Conservation (phyloP, 345 rosid genomes). For the Kernera saxatilis region DNA sequence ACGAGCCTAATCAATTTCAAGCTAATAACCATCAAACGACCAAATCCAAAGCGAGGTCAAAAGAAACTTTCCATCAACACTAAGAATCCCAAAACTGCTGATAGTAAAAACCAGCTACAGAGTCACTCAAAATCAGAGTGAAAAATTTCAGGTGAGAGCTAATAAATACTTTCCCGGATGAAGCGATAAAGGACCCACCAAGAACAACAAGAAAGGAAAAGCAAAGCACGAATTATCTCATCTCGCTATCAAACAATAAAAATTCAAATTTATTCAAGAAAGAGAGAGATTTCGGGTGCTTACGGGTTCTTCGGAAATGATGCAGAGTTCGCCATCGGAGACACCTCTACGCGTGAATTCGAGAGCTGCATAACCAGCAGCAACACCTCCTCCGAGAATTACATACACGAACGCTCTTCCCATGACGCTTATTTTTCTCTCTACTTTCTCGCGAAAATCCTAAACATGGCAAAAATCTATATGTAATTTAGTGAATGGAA, state of each 20-base stretch:
- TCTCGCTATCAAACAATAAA: not conserved
- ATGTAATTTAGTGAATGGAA: not conserved
- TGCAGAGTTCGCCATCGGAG: conserved; percentile 82
- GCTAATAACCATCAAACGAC: not conserved
- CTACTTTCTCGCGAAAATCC: conserved; percentile 15
- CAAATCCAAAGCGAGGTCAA: not conserved
- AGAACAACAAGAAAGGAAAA: not conserved
- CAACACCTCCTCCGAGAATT: conserved; percentile 93
- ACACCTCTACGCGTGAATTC: conserved; percentile 80
- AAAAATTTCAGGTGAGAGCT: not conserved
- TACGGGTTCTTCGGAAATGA: conserved; percentile 91
- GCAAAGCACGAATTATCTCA: not conserved
- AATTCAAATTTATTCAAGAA: not conserved
- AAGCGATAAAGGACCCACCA: not conserved
- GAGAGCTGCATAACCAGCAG: conserved; percentile 96
- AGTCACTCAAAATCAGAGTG: not conserved
- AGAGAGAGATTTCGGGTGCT: conserved; percentile 8
- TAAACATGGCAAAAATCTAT: conserved; percentile 7
- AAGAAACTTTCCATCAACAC: not conserved
- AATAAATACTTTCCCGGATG: not conserved
- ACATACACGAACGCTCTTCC: conserved; percentile 97
- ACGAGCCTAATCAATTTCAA: not conserved
- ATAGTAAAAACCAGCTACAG: not conserved
- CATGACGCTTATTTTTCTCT: conserved; percentile 30
- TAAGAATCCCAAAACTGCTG: not conserved